Evolutionary conservation across 768 basidiomycete genomes (phyloP), one percentile per base, ranked within the genome.

Genomic region (Mycena polygramma): DNA sequence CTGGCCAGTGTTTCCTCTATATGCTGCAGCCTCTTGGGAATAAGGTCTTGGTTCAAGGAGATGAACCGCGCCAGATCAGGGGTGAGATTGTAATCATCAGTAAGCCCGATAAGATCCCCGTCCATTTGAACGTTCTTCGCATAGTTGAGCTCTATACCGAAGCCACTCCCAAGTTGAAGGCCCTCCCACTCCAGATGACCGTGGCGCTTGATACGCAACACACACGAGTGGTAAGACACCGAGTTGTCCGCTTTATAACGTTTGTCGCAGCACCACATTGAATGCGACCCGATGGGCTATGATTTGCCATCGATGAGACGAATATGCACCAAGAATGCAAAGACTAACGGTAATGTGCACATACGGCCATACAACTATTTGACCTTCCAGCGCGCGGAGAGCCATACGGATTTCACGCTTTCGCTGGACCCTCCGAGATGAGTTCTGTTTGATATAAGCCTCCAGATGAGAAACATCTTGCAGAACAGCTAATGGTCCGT

Each of bases 91-190:
- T 87, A 91, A 73, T 91, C 89, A 72, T 90, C 89, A 71, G 85
- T 86, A 46, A 94, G 81, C 0, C 93, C 92, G 67, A 93, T 88
- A 26, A 83, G 78, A 13, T 83, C 82, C 20, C 87, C 88, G 36
- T 86, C 79, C 5, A 89, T 79, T 30, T 74, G 75, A 53, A 93
- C 82, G 35, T 81, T 75, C 73, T 85, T 87, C 7, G 85, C 79
- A 75, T 93, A 95, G 14, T 79, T 79, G 48, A 95, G 80, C 59
- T 86, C 80, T 58, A 93, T 81, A 36, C 86, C 79, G 75, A 95
- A 94, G 14, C 94, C 93, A 73, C 90, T 92, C 7, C 90, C 92
- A 8, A 92, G 79, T 53, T 90, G 83, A 13, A 89, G 36, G 26
- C 84, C 85, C 53, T 85, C 79, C 88, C 88, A 89, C 14, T 76